Evolutionary conservation across 2,329 filamentous ascomycete genomes (phyloP), one percentile per base, ranked within the genome.

Genomic region (Westerdykella ornata): DNA sequence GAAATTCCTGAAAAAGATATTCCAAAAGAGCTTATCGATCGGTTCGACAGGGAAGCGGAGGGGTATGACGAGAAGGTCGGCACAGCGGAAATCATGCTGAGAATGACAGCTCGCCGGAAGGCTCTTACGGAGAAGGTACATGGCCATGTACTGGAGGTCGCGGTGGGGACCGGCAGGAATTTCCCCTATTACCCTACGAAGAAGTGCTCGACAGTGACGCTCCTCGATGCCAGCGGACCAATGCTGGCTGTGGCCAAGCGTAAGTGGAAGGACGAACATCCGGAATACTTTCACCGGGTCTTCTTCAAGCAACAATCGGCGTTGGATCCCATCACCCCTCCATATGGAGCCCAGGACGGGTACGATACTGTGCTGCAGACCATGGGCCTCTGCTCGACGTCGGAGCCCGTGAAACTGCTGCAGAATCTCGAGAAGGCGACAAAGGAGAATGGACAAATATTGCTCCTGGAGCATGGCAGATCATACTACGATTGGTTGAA

Each of bases 291-390:
- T 45, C 55, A 53, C 35, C 52, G 61, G 6, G 59, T 63, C 45
- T 58, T 59, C 48, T 73, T 72, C 54, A 59, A 70, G 56, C 62
- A 67, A 15, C 68, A 69, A 31, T 70, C 69, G 18, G 70, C 68
- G 14, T 47, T 70, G 30, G 65, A 67, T 7, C 56, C 62, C 7
- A 71, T 73, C 50, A 65, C 65, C 6, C 60, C 65, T 7, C 66
- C 69, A 6, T 70, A 68, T 19, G 60, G 52, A 28, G 57, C 63
- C 11, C 59, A 60, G 31, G 65, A 66, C 22, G 65, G 65, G 17
- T 75, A 71, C 53, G 71, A 73, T 41, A 73, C 71, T 1, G 69
- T 75, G 30, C 55, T 75, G 35, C 71, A 75, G 53, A 73, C 72
- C 3, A 73, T 74, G 70, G 72, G 72, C 5, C 57, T 75, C 6